Evolutionary conservation across 2,329 filamentous ascomycete genomes (phyloP).

Genomic region (Podosphaera xanthii): DNA sequence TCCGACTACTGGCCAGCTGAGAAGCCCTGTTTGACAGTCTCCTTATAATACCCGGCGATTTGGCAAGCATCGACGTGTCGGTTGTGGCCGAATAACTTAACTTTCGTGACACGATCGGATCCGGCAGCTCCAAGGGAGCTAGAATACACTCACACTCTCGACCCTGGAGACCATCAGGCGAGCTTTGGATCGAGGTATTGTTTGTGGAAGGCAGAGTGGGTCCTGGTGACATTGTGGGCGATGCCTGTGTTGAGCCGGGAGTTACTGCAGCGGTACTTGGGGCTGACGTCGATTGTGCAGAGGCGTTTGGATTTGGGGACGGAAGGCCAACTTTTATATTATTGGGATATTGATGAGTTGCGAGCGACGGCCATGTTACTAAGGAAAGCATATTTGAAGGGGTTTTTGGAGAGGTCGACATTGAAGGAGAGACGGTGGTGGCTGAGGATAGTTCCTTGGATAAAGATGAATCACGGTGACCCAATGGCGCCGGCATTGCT

Average conservation of each 20-base stretch:
- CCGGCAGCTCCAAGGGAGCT: constrained; percentile 45
- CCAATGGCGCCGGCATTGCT: background rate
- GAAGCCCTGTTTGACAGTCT: constrained; percentile 64
- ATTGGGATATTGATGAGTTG: constrained; percentile 10
- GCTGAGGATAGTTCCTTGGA: background rate
- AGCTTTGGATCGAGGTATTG: constrained; percentile 41
- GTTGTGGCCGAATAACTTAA: constrained; percentile 40
- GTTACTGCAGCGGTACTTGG: constrained; percentile 29
- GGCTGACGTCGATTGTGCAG: constrained; percentile 26
- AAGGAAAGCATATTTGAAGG: constrained; percentile 5
- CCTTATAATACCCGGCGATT: constrained; percentile 51
- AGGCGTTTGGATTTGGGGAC: constrained; percentile 13
- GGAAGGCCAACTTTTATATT: constrained; percentile 15
- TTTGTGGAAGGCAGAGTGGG: constrained; percentile 26
- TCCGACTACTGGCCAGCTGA: constrained; percentile 41
- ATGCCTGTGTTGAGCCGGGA: constrained; percentile 30
- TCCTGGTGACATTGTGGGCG: constrained; percentile 33
- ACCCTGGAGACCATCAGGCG: constrained; percentile 37
- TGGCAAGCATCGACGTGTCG: constrained; percentile 31
- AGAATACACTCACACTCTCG: constrained; percentile 26
- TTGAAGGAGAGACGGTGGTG: background rate
- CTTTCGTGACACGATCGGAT: constrained; percentile 39
- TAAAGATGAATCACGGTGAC: background rate
- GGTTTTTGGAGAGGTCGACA: constrained; percentile 5
- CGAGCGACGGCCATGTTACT: constrained; percentile 3